Evolutionary conservation across 2,329 filamentous ascomycete species (phyloP), one percentile per base, ranked within the genome.

Genomic region (Volutella citrinella): DNA sequence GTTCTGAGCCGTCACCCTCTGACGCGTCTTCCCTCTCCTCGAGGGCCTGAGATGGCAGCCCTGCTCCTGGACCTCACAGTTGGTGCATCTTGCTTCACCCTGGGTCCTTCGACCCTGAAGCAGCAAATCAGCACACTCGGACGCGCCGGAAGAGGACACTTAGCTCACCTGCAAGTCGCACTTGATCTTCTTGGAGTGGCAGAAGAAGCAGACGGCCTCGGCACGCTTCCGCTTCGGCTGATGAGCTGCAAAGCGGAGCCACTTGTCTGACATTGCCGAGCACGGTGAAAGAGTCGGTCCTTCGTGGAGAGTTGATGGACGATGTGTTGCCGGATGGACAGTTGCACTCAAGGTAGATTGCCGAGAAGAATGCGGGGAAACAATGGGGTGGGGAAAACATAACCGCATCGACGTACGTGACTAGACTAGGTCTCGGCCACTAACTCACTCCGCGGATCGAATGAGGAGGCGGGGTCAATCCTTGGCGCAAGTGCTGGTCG

Each of bases 151-250:
- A 23, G 17, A n/a, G 19, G 8, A 9, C 7, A 3, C 9, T 10
- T 6, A 23, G n/a, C 15, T 26, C 22, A 48, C 52, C 46, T 60
- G 55, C 19, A 60, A 38, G 37, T 61, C 55, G 19, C 58, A 62
- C 22, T 60, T 61, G 34, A 60, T 52, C 45, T 62, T 62, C 40
- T 61, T 62, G 1, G 53, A 49, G 34, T 62, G 59, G 20, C 59
- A 62, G 27, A 46, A 43, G 15, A 55, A 36, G 37, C 59, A 49
- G 12, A 49, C 46, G 3, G 29, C 30, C 35, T 49, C 46, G 24
- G 34, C 59, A 10, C 59, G 55, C 26, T 61, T 59, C 22, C 55
- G 44, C 44, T 59, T 60, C 13, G 56, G 51, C 35, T 57, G 52
- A 14, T 43, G 45, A 20, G 39, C 51, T 17, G 42, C 49, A 34